Evolutionary conservation across 805 yeast species (phyloP).

Genomic region (Lachancea mirantina): DNA sequence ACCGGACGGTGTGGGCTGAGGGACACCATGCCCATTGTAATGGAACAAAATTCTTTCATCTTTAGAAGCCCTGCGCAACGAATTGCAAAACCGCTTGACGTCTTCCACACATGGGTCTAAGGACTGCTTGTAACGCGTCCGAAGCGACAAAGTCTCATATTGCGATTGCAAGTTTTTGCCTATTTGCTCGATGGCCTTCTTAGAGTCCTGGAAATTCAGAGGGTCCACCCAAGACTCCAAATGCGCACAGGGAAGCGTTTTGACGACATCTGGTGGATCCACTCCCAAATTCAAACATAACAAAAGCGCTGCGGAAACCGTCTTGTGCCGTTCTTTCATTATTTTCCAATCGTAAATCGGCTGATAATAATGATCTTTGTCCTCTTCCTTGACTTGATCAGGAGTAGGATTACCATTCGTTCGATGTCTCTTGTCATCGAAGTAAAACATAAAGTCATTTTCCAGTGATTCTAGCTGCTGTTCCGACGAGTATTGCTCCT

Average conservation of each 20-base stretch:
- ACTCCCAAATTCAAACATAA: constrained; percentile 89
- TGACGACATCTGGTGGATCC: constrained; percentile 93
- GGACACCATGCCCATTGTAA: constrained; percentile 98
- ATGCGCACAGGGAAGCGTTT: constrained; percentile 88
- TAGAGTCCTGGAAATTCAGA: constrained; percentile 67
- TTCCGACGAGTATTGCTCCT: constrained; percentile 43
- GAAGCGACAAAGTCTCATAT: constrained; percentile 78
- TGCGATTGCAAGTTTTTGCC: constrained; percentile 84
- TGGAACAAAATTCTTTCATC: constrained; percentile 91
- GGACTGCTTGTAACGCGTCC: constrained; percentile 85
- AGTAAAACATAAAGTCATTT: constrained; percentile 71
- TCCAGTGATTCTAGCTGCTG: constrained; percentile 50
- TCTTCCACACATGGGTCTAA: constrained; percentile 96
- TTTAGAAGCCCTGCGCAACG: constrained; percentile 81
- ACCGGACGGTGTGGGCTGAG: constrained; percentile 92
- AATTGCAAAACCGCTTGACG: constrained; percentile 82
- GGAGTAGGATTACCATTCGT: constrained; percentile 79
- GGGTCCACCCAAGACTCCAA: constrained; percentile 95
- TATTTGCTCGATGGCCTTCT: constrained; percentile 84
- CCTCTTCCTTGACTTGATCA: constrained; percentile 42
- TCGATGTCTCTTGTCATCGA: constrained; percentile 85
- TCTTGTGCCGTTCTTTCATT: constrained; percentile 83
- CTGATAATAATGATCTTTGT: constrained; percentile 46
- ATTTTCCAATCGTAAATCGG: constrained; percentile 86
- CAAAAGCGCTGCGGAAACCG: constrained; percentile 88